These are phyloP conservation scores for Casuarina equisetifolia DNA, from an alignment of 306 rosid species.

Conservation along the genomic window DNA sequence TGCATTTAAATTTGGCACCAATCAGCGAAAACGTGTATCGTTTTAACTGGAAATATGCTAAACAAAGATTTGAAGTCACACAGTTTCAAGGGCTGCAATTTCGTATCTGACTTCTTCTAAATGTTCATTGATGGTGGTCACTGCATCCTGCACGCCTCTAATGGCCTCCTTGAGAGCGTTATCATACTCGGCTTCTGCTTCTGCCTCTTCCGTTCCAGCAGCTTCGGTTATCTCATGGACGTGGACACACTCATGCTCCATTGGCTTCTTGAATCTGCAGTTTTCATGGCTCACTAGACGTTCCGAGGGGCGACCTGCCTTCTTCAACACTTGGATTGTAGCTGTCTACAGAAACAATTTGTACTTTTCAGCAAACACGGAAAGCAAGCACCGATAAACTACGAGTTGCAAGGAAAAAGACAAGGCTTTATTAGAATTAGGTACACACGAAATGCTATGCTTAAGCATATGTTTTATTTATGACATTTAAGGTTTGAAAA, in stretches of 20 bases:
- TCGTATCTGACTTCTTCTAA: slow-evolving; percentile 93
- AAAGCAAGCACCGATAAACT: neutral
- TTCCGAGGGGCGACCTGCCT: slow-evolving; percentile 82
- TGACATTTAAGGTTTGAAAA: too few species aligned
- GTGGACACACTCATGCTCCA: slow-evolving; percentile 71
- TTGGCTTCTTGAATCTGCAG: slow-evolving; percentile 63
- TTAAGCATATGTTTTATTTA: too few species aligned
- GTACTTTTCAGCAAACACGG: slow-evolving; percentile 32
- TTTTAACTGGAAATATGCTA: neutral
- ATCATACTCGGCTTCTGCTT: slow-evolving; percentile 82
- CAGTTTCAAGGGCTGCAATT: slow-evolving; percentile 79
- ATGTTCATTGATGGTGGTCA: slow-evolving; percentile 77
- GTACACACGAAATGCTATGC: too few species aligned
- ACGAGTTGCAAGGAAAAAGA: slow-evolving; percentile 8
- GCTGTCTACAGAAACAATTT: slow-evolving; percentile 57
- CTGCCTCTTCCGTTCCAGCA: slow-evolving; percentile 90
- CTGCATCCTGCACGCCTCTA: slow-evolving; percentile 83
- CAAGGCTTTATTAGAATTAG: neutral
- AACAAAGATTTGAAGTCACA: slow-evolving; percentile 23
- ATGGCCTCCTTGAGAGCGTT: slow-evolving; percentile 88
- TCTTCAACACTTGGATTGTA: slow-evolving; percentile 78
- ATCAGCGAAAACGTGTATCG: too few species aligned
- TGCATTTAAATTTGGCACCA: too few species aligned
- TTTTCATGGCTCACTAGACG: slow-evolving; percentile 79
- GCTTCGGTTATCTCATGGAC: slow-evolving; percentile 83